Evolutionary conservation across 306 rosid genomes (phyloP).

Genomic region (Prunus davidiana): DNA sequence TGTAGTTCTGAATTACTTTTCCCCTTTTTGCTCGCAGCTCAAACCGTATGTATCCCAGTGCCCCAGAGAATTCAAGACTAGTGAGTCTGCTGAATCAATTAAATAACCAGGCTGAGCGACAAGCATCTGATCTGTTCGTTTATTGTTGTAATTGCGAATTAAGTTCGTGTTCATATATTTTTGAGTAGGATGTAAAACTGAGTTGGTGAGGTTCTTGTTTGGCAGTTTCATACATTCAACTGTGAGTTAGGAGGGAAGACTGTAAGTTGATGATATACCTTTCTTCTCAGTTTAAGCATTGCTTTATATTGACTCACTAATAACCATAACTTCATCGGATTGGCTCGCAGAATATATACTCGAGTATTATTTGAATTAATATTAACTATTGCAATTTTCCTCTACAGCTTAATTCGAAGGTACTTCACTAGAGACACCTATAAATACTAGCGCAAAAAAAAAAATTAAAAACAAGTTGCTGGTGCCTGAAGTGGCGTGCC

Average conservation of each 20-base stretch:
- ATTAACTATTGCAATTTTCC: too few relatives aligned
- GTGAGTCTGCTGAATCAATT: slow-evolving; percentile 4
- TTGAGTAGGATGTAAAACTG: background rate
- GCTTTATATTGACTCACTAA: background rate
- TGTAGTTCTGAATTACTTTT: background rate
- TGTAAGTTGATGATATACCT: background rate
- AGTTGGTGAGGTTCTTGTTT: background rate
- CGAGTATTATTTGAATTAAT: too few relatives aligned
- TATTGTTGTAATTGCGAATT: background rate
- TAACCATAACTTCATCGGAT: background rate
- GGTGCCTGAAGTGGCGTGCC: too few relatives aligned
- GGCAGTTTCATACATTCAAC: background rate
- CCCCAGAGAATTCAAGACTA: slow-evolving; percentile 23
- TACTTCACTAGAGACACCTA: too few relatives aligned
- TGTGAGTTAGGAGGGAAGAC: too few relatives aligned
- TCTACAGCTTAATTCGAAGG: too few relatives aligned
- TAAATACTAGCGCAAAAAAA: too few relatives aligned
- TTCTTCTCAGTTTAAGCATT: background rate
- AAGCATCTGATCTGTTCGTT: background rate
- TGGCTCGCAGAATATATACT: too few relatives aligned
- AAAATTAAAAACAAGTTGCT: too few relatives aligned
- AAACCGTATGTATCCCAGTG: slow-evolving; percentile 43
- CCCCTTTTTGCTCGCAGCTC: slow-evolving; percentile 19
- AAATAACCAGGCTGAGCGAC: background rate
- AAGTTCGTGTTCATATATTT: background rate